Conservation (phyloP, 164 flowering plant genomes). For the Houttuynia cordata region DNA sequence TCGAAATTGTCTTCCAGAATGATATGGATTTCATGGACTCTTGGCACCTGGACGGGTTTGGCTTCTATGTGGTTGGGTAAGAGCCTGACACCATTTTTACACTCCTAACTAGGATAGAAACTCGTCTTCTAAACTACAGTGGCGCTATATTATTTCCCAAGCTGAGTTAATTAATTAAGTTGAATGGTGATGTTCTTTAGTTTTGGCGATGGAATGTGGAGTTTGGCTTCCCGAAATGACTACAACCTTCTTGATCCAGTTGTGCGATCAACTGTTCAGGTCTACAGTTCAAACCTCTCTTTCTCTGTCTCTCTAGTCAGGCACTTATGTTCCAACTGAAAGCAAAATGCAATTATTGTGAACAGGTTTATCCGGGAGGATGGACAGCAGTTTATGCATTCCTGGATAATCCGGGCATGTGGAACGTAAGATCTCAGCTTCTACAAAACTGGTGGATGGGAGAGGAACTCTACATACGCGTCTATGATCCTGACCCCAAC, state of each 20-base stretch:
- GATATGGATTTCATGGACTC: conserved; percentile 29
- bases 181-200: conserved; percentile 10
- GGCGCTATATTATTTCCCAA: too few relatives aligned
- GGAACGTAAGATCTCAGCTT: conserved; percentile 46
- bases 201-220: conserved; percentile 44
- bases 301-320: not conserved
- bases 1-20: conserved; percentile 45
- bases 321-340: not conserved
- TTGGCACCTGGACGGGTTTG: conserved; percentile 72
- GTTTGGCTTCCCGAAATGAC: conserved; percentile 7
- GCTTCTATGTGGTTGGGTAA: conserved; percentile 69
- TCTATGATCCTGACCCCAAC: conserved; percentile 30
- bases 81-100: not conserved
- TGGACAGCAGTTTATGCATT: conserved; percentile 43
- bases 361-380: conserved; percentile 37
- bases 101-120: too few relatives aligned
- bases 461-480: conserved; percentile 39
- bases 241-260: conserved; percentile 48
- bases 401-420: conserved; percentile 55
- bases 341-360: not conserved
- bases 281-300: not conserved
- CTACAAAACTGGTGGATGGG: conserved; percentile 38
- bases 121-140: not conserved
- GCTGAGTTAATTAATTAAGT: not conserved
- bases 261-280: conserved; percentile 45